Evolutionary conservation across 2,329 filamentous ascomycete species (phyloP).

Genomic region (Paecilomyces variotii): DNA sequence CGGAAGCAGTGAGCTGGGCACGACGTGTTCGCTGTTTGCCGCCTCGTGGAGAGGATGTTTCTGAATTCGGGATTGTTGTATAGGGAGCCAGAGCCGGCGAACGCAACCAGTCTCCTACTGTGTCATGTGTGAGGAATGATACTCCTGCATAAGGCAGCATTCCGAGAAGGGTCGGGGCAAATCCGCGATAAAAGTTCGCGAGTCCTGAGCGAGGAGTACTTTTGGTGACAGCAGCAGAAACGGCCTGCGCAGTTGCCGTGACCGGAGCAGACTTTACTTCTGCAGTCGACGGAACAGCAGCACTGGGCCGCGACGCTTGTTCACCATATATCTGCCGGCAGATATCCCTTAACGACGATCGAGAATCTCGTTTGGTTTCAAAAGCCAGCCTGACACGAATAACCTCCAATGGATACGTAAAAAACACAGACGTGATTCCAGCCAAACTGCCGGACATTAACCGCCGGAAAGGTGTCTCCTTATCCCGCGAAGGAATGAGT

Average conservation of each 20-base stretch:
- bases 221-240: slow-evolving; percentile 36
- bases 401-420: slow-evolving; percentile 91
- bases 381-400: slow-evolving; percentile 89
- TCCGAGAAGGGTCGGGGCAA: slow-evolving; percentile 78
- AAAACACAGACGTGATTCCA: slow-evolving; percentile 86
- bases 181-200: slow-evolving; percentile 90
- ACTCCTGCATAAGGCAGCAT: slow-evolving; percentile 97
- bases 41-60: slow-evolving; percentile 19
- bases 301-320: slow-evolving; percentile 38
- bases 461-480: slow-evolving; percentile 75
- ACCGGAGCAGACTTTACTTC: slow-evolving; percentile 32
- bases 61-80: slow-evolving; percentile 63
- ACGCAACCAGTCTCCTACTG: slow-evolving; percentile 74
- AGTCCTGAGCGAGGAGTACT: slow-evolving; percentile 60
- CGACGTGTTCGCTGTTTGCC: slow-evolving; percentile 48
- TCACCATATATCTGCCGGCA: slow-evolving; percentile 84
- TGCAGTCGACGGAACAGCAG: slow-evolving; percentile 32
- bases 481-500: slow-evolving; percentile 60
- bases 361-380: slow-evolving; percentile 70
- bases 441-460: slow-evolving; percentile 38
- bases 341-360: slow-evolving; percentile 65
- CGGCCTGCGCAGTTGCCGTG: slow-evolving; percentile 27
- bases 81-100: slow-evolving; percentile 58
- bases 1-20: slow-evolving; percentile 70
- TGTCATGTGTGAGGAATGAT: slow-evolving; percentile 93